Evolutionary conservation across 352 stramenopile genomes (phyloP), one percentile per base, ranked within the genome.

Genomic region (Peronosclerospora sorghi): DNA sequence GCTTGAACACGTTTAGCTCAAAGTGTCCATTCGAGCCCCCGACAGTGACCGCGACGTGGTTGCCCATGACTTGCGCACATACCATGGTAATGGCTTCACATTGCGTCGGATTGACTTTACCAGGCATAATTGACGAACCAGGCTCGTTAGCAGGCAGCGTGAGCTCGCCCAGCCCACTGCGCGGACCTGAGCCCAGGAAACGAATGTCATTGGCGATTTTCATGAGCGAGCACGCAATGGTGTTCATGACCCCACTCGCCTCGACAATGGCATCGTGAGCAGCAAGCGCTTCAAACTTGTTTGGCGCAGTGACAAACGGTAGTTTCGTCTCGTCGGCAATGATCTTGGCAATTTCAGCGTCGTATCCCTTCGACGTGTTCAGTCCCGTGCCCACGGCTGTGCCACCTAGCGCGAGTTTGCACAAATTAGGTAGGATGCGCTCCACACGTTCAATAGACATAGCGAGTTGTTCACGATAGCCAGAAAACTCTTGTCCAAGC

Each of bases 1-100:
- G 94, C 65, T 98, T 98, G 71, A 98, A 98, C 24, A 98, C 92
- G 61, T 98, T 98, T 15, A 98, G 72, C 66, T 98, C 91, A 58
- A 98, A 98, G 48, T 97, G 91, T 51, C 95, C 95, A 59, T 98
- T 94, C 32, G 81, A 80, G 26, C 92, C 92, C 42, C 85, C 88
- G 12, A 98, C 59, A 0, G 89, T 94, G 51, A 98, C 85, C 18
- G 92, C 70, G 1, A 90, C 77, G 68, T 98, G 78, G 72, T 98
- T 98, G 45, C 94, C 95, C 70, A 98, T 97, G 10, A 98, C 85
- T 53, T 86, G 73, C 35, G 90, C 89, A 56, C 86, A 97, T 30
- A 97, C 91, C 94, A 98, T 98, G 18, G 93, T 98, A 17, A 98
- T 68, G 17, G 94, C 90, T 57, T 98, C 95, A 62, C 86, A 97